Base-by-base conservation (phyloP, 805 yeast species). In the Metschnikowia proteae region DNA sequence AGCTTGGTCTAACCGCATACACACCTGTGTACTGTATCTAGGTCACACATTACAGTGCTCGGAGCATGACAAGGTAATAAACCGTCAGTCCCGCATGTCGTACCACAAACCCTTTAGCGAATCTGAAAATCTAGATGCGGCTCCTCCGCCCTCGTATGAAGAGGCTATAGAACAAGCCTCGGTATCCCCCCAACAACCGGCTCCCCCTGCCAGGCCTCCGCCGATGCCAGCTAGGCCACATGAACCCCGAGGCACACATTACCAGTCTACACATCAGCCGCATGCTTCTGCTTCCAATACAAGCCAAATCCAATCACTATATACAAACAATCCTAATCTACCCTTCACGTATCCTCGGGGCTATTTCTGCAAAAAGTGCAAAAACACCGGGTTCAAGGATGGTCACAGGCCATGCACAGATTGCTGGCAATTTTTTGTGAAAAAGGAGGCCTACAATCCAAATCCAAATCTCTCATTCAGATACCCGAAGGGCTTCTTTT, bases 401-500 rank as follows among this genome's bases (percentile, higher is more conserved):
- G 57, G 50, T 30, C 54, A 52, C 37, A 59, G 57, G 30, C 55
- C 59, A 39, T 70, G 73, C 47, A 45, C 53, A 6, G 55, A 52
- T 30, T 69, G 71, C 53, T 67, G 74, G 72, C 46, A 58, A 39
- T 54, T 52, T 34, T 64, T 53, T 51, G 48, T 66, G 41, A 52
- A 49, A 25, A 48, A 57, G 8, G 38, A 70, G 50, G 67, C 73
- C 4, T 74, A 75, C 57, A 77, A 77, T 43, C 76, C 80, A 34
- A 76, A 77, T 51, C 71, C 74, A 1, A 53, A 62, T 1, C 68
- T 83, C 5, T 87, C 91, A 0, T 85, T 87, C 80, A 63, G 64
- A 43, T 88, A 86, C 57, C 95, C 96, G 0, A 63, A 55, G 2
- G 75, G 81, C 3, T 84, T 70, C 60, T 67, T 69, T 48, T 88